Conservation (phyloP, 345 rosid species). For the Lepidium sativum region DNA sequence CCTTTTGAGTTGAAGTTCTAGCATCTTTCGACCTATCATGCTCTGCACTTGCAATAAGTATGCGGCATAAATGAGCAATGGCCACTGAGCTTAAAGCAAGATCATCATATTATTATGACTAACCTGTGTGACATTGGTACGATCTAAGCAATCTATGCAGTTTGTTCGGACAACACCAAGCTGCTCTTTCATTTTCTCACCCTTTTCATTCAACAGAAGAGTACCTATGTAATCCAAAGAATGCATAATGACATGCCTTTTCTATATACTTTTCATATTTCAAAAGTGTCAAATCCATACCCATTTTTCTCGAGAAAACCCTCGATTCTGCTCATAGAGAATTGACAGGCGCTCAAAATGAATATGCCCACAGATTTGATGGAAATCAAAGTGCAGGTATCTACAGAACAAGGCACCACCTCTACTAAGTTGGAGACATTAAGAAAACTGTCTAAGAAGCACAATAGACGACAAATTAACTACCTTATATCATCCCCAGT, state of each 20-base stretch:
- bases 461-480: constrained; percentile 22
- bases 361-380: constrained; percentile 82
- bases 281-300: constrained; percentile 33
- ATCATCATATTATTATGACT: constrained; percentile 18
- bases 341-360: constrained; percentile 94
- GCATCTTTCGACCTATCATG: constrained; percentile 85
- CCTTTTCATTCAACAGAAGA: constrained; percentile 80
- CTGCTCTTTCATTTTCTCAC: constrained; percentile 95
- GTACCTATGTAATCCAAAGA: constrained; percentile 43
- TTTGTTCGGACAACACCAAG: constrained; percentile 88
- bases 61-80: constrained; percentile 7
- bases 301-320: constrained; percentile 77
- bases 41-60: constrained; percentile 46
- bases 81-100: background rate
- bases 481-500: constrained; percentile 85
- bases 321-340: constrained; percentile 78
- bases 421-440: constrained; percentile 8
- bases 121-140: constrained; percentile 98
- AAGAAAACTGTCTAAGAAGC: constrained; percentile 7
- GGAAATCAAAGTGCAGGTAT: constrained; percentile 94
- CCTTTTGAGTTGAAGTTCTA: constrained; percentile 85
- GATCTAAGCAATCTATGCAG: constrained; percentile 97
- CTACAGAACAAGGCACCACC: constrained; percentile 37
- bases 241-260: constrained; percentile 5
- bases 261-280: background rate